phyloP scores from a whole-genome alignment of 2,329 filamentous ascomycete genomes.

The Dactylellina sp. region DNA sequence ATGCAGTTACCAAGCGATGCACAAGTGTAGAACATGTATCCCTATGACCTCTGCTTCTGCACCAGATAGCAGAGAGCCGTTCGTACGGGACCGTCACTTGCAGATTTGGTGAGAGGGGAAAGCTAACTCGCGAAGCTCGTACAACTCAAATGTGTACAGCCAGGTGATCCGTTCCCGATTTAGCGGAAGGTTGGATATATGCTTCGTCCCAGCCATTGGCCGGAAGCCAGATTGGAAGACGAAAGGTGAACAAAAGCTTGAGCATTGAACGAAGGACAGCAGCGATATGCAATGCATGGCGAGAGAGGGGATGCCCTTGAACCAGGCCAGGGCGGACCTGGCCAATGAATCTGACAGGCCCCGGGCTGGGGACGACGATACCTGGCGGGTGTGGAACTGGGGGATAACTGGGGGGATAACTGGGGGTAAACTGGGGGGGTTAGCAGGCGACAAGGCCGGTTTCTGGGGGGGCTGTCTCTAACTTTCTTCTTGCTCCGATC shows the following conservation, averaged over 20 bases:
- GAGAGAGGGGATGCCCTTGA: constrained; percentile 6
- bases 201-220: constrained; percentile 10
- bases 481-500: constrained; percentile 44
- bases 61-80: constrained; percentile 7
- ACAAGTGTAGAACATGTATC: constrained; percentile 17
- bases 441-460: constrained; percentile 8
- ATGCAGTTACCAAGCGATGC: constrained; percentile 26
- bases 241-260: background rate
- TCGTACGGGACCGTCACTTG: constrained; percentile 28
- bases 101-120: background rate
- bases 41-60: constrained; percentile 2
- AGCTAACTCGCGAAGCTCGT: background rate
- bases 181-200: constrained; percentile 35
- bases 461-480: constrained; percentile 55
- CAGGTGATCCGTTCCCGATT: constrained; percentile 56
- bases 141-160: constrained; percentile 19
- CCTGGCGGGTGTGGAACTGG: background rate
- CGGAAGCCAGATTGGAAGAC: too few relatives aligned
- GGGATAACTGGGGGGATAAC: too few relatives aligned
- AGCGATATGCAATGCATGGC: background rate
- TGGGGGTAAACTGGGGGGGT: too few relatives aligned
- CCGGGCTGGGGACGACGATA: background rate
- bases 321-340: constrained; percentile 1
- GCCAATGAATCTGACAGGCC: constrained; percentile 9
- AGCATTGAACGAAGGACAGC: background rate